These are phyloP conservation scores for Dryas octopetala DNA, from an alignment of 306 rosid genomes.

Conservation along the genomic window DNA sequence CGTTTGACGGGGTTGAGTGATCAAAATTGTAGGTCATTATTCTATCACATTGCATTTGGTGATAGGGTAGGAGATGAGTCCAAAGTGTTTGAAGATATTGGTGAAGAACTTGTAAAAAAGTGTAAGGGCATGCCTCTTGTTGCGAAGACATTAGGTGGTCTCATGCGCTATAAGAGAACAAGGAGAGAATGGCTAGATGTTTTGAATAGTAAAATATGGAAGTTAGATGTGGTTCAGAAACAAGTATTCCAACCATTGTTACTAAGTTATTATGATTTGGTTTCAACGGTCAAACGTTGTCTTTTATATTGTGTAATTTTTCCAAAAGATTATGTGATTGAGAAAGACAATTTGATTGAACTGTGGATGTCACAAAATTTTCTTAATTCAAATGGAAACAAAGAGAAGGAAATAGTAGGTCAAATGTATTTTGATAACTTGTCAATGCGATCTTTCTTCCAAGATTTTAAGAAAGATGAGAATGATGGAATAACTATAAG, in stretches of 20 bases:
- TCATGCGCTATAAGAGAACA: background rate
- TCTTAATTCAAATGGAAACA: too few species aligned
- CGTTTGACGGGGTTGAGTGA: background rate
- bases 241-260: slow-evolving; percentile 4
- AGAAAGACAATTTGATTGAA: too few species aligned
- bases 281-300: background rate
- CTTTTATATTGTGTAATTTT: background rate
- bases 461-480: too few species aligned
- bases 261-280: slow-evolving; percentile 13
- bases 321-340: background rate
- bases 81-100: background rate
- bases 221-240: background rate
- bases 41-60: background rate
- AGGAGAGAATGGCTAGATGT: background rate
- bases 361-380: too few species aligned
- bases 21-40: slow-evolving; percentile 9
- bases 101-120: slow-evolving; percentile 1
- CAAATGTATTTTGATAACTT: too few species aligned
- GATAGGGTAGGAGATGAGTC: background rate
- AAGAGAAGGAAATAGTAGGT: too few species aligned
- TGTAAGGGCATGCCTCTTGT: background rate
- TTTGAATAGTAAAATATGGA: background rate
- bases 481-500: too few species aligned
- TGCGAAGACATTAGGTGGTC: background rate
- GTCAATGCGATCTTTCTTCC: too few species aligned